A percentile compares a stretch with the other conserved stretches of the same genome.
phyloP scores from a whole-genome alignment of 192 early-diverging fungal species.

The Coemansia sp. region DNA sequence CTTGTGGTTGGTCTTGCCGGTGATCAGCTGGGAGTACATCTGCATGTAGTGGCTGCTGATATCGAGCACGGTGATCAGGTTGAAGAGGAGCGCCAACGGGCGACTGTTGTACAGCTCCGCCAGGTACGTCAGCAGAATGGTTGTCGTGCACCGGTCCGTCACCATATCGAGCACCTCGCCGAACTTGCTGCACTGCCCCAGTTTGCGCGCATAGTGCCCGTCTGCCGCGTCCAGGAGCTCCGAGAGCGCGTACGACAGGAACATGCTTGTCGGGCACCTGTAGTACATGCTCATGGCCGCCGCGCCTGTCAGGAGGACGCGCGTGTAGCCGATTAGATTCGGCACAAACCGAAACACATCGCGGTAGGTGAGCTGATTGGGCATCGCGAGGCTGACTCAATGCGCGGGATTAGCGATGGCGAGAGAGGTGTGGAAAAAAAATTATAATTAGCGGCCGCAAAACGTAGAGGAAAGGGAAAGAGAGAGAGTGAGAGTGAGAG shows the following conservation, averaged over 20 bases:
- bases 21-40: constrained; percentile 90
- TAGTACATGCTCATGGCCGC: constrained; percentile 78
- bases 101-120: constrained; percentile 61
- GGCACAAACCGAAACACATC: constrained; percentile 50
- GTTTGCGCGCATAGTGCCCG: constrained; percentile 91
- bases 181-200: constrained; percentile 92
- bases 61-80: constrained; percentile 89
- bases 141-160: constrained; percentile 92
- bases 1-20: constrained; percentile 90
- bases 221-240: constrained; percentile 92
- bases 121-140: constrained; percentile 87
- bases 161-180: constrained; percentile 99
- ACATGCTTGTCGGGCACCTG: constrained; percentile 67
- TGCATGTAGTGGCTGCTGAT: constrained; percentile 98
- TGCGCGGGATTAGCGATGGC: too few relatives aligned
- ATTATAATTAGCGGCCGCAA: not conserved
- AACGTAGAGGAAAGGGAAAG: too few relatives aligned
- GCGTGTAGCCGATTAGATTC: constrained; percentile 73
- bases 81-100: constrained; percentile 74
- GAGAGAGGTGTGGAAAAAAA: not conserved
- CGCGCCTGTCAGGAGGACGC: constrained; percentile 72
- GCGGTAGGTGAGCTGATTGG: constrained; percentile 20
- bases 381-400: constrained; percentile 52
- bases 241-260: constrained; percentile 81
- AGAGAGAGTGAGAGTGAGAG: too few relatives aligned